Conservation (phyloP, 139 green algal genomes). For the Picochlorum sp. region DNA sequence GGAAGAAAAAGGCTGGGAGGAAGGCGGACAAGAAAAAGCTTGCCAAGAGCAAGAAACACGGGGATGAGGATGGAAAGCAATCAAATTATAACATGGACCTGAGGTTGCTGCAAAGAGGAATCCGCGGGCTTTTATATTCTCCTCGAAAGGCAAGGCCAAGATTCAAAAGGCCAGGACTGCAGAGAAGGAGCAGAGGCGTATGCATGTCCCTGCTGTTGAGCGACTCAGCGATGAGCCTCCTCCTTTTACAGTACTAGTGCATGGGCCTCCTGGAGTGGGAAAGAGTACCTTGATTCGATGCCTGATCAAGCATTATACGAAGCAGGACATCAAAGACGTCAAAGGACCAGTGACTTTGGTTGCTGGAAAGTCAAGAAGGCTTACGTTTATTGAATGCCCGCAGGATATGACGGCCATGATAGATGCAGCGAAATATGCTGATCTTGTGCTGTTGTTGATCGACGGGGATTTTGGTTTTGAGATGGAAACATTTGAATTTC, state of each 20-base stretch:
- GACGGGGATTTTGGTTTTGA: slow-evolving; percentile 96
- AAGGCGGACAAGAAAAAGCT: slow-evolving; percentile 65
- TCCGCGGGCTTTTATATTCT: slow-evolving; percentile 66
- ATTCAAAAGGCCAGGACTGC: slow-evolving; percentile 49
- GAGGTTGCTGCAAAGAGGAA: slow-evolving; percentile 40
- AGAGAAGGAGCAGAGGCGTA: slow-evolving; percentile 82
- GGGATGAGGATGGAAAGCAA: slow-evolving; percentile 18
- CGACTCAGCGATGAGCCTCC: slow-evolving; percentile 66
- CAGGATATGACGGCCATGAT: slow-evolving; percentile 81
- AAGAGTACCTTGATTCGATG: slow-evolving; percentile 90
- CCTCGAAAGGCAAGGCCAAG: slow-evolving; percentile 56
- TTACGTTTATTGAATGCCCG: slow-evolving; percentile 93
- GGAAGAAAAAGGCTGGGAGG: slow-evolving; percentile 58
- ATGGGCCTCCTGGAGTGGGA: slow-evolving; percentile 79
- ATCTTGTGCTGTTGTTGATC: slow-evolving; percentile 93
- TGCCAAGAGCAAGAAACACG: slow-evolving; percentile 51
- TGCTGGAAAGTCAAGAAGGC: slow-evolving; percentile 77
- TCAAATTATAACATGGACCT: slow-evolving; percentile 2
- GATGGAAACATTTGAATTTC: slow-evolving; percentile 99
- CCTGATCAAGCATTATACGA: slow-evolving; percentile 94
- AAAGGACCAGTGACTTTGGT: slow-evolving; percentile 89
- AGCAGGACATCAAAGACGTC: slow-evolving; percentile 79
- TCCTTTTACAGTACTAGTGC: slow-evolving; percentile 88
- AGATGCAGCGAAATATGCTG: slow-evolving; percentile 92
- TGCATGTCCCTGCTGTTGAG: slow-evolving; percentile 78